Conservation (phyloP, 2,329 filamentous ascomycete genomes). For the Chaetothyriales sp. region DNA sequence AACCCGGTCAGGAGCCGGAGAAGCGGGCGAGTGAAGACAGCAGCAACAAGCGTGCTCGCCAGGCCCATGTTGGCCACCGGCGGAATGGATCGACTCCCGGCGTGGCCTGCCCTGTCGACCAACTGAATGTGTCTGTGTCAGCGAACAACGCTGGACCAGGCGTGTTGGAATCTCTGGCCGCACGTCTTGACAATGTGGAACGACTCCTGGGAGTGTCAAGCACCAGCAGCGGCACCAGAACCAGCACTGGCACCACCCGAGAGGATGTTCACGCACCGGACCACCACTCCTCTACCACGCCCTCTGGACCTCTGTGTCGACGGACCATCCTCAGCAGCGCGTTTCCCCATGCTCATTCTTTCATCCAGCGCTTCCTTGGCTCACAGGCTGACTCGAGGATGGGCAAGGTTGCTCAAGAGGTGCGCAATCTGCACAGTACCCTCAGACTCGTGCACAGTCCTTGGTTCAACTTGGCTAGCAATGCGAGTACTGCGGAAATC, state of each 20-base stretch:
- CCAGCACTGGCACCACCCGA: conserved; percentile 3
- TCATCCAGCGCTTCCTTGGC: conserved; percentile 5
- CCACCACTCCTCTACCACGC: neutral
- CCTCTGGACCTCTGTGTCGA: neutral
- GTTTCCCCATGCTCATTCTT: conserved; percentile 8
- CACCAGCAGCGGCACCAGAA: too few species aligned
- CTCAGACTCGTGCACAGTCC: neutral
- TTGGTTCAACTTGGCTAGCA: conserved; percentile 3
- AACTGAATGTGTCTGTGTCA: neutral
- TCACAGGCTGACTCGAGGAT: conserved; percentile 1
- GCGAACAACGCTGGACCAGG: neutral
- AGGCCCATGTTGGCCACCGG: neutral
- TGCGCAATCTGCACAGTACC: conserved; percentile 7
- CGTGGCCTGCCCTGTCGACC: neutral
- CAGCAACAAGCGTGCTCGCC: conserved; percentile 3
- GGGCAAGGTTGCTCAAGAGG: conserved; percentile 3
- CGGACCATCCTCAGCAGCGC: neutral
- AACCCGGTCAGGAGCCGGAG: conserved; percentile 13
- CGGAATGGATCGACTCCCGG: neutral
- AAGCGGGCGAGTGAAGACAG: conserved; percentile 2
- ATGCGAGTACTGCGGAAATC: neutral
- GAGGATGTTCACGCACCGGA: conserved; percentile 2
- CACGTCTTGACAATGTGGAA: neutral
- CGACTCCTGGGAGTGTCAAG: neutral
- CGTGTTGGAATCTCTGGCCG: neutral